phyloP scores from a whole-genome alignment of 352 stramenopile species.

The Saprolegnia diclina region DNA sequence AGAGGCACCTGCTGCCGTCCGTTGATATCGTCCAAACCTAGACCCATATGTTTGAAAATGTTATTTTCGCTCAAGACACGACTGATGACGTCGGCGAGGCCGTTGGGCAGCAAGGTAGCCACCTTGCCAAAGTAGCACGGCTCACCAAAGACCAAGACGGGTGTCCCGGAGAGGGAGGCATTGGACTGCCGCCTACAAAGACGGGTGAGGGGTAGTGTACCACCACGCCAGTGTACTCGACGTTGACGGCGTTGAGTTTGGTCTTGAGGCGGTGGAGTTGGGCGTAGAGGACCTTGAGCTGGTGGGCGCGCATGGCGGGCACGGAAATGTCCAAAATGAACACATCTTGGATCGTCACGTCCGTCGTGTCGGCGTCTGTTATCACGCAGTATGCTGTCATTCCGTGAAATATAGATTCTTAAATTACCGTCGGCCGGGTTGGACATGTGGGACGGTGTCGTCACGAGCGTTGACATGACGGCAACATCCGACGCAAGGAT shows the following conservation, averaged over 20 bases:
- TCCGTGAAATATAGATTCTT: not conserved
- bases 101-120: not conserved
- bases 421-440: not conserved
- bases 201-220: not conserved
- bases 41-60: not conserved
- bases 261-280: not conserved
- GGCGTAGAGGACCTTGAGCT: not conserved
- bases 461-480: not conserved
- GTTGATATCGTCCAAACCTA: not conserved
- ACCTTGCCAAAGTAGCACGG: constrained; percentile 9
- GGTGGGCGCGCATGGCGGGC: not conserved
- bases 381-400: not conserved
- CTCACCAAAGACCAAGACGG: not conserved
- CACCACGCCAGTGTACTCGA: not conserved
- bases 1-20: not conserved
- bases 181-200: not conserved
- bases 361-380: constrained; percentile 2
- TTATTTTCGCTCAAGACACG: too few relatives aligned
- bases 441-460: not conserved
- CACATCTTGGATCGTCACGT: constrained; percentile 2
- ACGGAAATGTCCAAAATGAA: constrained; percentile 4
- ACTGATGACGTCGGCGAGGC: not conserved
- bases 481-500: not conserved
- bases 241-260: not conserved
- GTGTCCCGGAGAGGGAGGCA: not conserved